Evolutionary conservation across 345 rosid genomes (phyloP).

Genomic region (rapeseed (Brassica napus)): DNA sequence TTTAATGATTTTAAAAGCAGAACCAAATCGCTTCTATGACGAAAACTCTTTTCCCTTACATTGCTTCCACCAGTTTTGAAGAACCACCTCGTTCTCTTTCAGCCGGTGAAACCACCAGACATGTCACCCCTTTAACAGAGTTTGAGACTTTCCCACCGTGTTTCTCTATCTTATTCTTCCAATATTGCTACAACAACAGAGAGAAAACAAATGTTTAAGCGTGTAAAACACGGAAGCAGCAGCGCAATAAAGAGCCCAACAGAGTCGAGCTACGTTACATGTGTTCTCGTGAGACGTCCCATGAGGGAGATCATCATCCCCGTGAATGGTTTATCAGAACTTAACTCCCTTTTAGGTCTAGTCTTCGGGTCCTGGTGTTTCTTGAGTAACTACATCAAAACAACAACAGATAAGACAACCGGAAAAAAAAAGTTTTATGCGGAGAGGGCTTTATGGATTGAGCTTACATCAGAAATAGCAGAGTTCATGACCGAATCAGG

Average conservation of each 20-base stretch:
- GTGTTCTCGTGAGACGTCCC: slow-evolving; percentile 70
- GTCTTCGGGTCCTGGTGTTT: slow-evolving; percentile 57
- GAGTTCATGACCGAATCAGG: slow-evolving; percentile 59
- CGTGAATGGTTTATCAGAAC: slow-evolving; percentile 53
- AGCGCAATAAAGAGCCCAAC: background rate
- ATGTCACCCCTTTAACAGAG: slow-evolving; percentile 54
- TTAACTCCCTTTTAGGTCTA: slow-evolving; percentile 49
- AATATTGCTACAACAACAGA: slow-evolving; percentile 54
- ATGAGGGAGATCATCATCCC: slow-evolving; percentile 69
- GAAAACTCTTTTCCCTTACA: slow-evolving; percentile 45
- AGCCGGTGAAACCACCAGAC: slow-evolving; percentile 61
- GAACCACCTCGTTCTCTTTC: slow-evolving; percentile 74
- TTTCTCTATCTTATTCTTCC: slow-evolving; percentile 60
- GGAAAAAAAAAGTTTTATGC: background rate
- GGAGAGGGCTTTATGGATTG: background rate
- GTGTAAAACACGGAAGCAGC: background rate
- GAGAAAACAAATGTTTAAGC: background rate
- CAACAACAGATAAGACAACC: background rate
- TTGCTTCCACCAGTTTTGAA: slow-evolving; percentile 64
- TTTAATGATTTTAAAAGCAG: too few species aligned
- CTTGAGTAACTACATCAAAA: slow-evolving; percentile 52
- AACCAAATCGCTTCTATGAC: background rate
- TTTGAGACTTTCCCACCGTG: slow-evolving; percentile 63
- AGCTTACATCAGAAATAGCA: slow-evolving; percentile 52
- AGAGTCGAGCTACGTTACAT: slow-evolving; percentile 42